A percentile compares a stretch with the other conserved stretches of the same genome.
phyloP scores from a whole-genome alignment of 2,329 filamentous ascomycete genomes.

The Xylariaceae sp. region DNA sequence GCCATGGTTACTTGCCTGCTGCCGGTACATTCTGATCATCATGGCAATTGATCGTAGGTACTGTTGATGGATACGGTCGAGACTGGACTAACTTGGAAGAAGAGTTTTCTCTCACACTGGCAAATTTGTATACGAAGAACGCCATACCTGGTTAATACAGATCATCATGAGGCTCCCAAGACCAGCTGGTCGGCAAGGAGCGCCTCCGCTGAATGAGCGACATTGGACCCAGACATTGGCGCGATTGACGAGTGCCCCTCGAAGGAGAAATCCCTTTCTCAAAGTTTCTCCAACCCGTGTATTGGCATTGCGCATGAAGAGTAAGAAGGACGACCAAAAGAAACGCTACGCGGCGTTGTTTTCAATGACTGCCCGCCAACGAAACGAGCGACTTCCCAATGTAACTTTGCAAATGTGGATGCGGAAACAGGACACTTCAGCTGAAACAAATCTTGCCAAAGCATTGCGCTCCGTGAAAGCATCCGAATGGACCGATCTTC shows the following conservation, averaged over 20 bases:
- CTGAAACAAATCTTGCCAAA: constrained; percentile 12
- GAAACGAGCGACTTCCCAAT: constrained; percentile 24
- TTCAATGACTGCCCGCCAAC: constrained; percentile 9
- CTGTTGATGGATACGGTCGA: too few species aligned
- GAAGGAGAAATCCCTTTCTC: constrained; percentile 13
- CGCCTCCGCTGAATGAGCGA: too few species aligned
- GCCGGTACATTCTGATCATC: too few species aligned
- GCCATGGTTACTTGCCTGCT: too few species aligned
- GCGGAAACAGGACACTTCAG: constrained; percentile 15
- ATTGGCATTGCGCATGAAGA: constrained; percentile 19
- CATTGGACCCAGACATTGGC: constrained; percentile 17
- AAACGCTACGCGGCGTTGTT: constrained; percentile 11
- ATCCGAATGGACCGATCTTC: constrained; percentile 25
- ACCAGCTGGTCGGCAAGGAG: neutral
- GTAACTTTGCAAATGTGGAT: constrained; percentile 23
- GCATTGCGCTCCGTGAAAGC: constrained; percentile 13
- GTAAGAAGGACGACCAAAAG: constrained; percentile 14
- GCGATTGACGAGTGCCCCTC: constrained; percentile 14
- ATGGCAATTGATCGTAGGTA: too few species aligned
- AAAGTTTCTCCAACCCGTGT: constrained; percentile 19
- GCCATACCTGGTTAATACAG: too few species aligned
- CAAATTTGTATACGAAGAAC: too few species aligned
- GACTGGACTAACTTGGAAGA: too few species aligned
- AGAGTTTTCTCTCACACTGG: too few species aligned
- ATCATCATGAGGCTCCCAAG: constrained; percentile 2